These are phyloP conservation scores for Plicaturopsis crispa DNA, from an alignment of 768 basidiomycete species.

Conservation along the genomic window DNA sequence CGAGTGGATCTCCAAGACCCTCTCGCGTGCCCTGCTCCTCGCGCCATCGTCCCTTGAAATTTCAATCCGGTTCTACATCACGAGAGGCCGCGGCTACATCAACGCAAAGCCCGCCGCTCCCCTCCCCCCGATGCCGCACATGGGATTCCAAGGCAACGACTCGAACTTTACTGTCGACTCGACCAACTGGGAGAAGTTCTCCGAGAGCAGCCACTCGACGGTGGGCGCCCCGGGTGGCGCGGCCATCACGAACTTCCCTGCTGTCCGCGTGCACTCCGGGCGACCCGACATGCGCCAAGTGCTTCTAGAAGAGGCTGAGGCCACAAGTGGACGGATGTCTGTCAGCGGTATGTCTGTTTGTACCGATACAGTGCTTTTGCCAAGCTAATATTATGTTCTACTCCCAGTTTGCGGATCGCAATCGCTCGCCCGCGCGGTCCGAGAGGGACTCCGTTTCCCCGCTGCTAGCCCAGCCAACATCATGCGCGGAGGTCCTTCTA, in stretches of 20 bases:
- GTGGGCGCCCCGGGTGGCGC: too few species aligned
- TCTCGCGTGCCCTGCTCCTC: slow-evolving; percentile 23
- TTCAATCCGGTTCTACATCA: slow-evolving; percentile 34
- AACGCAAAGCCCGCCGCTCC: slow-evolving; percentile 15
- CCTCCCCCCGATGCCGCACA: too few species aligned
- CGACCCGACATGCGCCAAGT: slow-evolving; percentile 34
- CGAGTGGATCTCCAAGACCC: slow-evolving; percentile 36
- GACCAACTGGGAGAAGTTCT: too few species aligned
- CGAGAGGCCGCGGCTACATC: slow-evolving; percentile 16
- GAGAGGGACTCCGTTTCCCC: slow-evolving; percentile 29
- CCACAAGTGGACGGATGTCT: slow-evolving; percentile 30
- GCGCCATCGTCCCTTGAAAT: slow-evolving; percentile 23
- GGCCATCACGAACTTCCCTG: slow-evolving; percentile 15
- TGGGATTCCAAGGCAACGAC: slow-evolving; percentile 9
- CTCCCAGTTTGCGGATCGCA: slow-evolving; percentile 42
- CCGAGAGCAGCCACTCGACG: too few species aligned
- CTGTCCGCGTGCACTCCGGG: slow-evolving; percentile 23
- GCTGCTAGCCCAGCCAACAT: slow-evolving; percentile 29
- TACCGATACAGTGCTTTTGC: too few species aligned
- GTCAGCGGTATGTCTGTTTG: slow-evolving; percentile 34
- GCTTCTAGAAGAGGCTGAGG: slow-evolving; percentile 27
- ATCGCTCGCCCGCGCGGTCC: slow-evolving; percentile 28
- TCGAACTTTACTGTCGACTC: slow-evolving; percentile 8
- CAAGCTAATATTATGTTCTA: background rate
- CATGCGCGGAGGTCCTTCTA: slow-evolving; percentile 36